phyloP scores from a whole-genome alignment of 2,329 filamentous ascomycete species.

The Talaromyces marneffei region DNA sequence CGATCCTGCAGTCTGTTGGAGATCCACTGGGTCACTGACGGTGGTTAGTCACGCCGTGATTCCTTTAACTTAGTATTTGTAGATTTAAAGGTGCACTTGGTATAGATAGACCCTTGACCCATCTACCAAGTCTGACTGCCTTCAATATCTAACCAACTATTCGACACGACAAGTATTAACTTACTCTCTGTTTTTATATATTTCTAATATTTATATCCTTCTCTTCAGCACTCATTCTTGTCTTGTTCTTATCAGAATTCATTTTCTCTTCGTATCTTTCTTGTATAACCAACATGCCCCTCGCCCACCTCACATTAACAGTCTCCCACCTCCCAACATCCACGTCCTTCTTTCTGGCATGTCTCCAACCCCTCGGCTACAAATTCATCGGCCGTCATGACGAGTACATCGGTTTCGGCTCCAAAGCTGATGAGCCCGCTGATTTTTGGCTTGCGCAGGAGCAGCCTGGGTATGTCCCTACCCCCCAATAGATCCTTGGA shows the following conservation, averaged over 20 bases:
- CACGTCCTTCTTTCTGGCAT: constrained; percentile 75
- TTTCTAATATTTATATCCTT: neutral
- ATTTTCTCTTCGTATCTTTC: neutral
- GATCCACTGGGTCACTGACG: neutral
- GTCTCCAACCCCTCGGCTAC: constrained; percentile 72
- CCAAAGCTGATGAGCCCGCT: constrained; percentile 47
- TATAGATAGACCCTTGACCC: neutral
- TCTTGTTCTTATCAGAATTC: neutral
- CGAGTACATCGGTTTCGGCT: constrained; percentile 57
- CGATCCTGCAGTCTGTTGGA: neutral
- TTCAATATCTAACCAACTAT: neutral
- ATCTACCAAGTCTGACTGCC: neutral
- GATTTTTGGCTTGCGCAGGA: constrained; percentile 62
- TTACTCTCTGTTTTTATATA: neutral
- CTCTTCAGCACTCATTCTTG: neutral
- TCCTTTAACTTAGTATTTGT: neutral
- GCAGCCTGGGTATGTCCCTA: constrained; percentile 48
- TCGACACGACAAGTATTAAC: neutral
- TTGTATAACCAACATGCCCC: constrained; percentile 45
- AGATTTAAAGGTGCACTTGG: neutral
- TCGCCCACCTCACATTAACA: constrained; percentile 58
- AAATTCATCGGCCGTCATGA: constrained; percentile 61
- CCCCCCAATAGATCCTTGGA: neutral
- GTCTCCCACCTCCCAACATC: constrained; percentile 74
- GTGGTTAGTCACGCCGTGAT: neutral